Evolutionary conservation across 2,329 filamentous ascomycete genomes (phyloP).

Genomic region (Microdochium nivale): DNA sequence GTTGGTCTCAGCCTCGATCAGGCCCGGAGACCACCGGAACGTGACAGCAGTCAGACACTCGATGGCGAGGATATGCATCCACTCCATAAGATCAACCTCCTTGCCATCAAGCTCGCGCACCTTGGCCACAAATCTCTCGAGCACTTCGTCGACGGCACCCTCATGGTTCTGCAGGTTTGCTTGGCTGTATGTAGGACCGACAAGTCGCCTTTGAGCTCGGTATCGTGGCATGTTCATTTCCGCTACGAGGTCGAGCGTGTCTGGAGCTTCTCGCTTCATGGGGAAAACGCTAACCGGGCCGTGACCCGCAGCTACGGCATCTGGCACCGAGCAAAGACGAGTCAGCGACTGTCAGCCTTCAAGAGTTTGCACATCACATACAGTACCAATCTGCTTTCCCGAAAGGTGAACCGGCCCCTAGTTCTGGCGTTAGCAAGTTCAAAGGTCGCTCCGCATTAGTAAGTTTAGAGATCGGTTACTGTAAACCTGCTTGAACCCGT

Average conservation of each 20-base stretch:
- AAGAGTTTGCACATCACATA: not conserved
- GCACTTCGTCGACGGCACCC: constrained; percentile 28
- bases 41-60: constrained; percentile 42
- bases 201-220: constrained; percentile 36
- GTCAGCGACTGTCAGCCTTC: not conserved
- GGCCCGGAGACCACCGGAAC: constrained; percentile 42
- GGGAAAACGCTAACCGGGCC: not conserved
- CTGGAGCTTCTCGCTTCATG: constrained; percentile 10
- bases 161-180: constrained; percentile 33
- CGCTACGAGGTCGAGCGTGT: constrained; percentile 42
- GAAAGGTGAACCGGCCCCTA: not conserved
- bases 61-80: constrained; percentile 48
- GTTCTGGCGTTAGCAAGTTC: not conserved
- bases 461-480: too few relatives aligned
- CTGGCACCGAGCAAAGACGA: not conserved
- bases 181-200: constrained; percentile 37
- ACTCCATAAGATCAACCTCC: constrained; percentile 39
- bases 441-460: too few relatives aligned
- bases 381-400: not conserved
- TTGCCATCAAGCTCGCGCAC: constrained; percentile 26
- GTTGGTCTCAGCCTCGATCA: constrained; percentile 33
- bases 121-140: constrained; percentile 24
- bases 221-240: constrained; percentile 38
- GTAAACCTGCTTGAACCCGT: not conserved
- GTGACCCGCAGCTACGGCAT: not conserved